These are phyloP conservation scores for Brassica napus DNA, from an alignment of 345 rosid species.

Conservation along the genomic window Da-Ae NC_063446.1:26306001-26306500, in stretches of 20 bases:
- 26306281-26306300: slow-evolving; percentile 83
- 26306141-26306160: slow-evolving; percentile 52
- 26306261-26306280: slow-evolving; percentile 56
- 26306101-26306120: slow-evolving; percentile 91
- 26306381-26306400: slow-evolving; percentile 66
- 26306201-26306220: slow-evolving; percentile 82
- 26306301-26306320: slow-evolving; percentile 85
- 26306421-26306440: slow-evolving; percentile 73
- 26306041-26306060: slow-evolving; percentile 71
- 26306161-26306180: slow-evolving; percentile 67
- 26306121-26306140: slow-evolving; percentile 64
- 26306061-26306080: slow-evolving; percentile 74
- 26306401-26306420: slow-evolving; percentile 84
- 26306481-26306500: slow-evolving; percentile 9
- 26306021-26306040: slow-evolving; percentile 68
- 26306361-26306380: slow-evolving; percentile 67
- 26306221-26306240: slow-evolving; percentile 74
- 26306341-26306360: slow-evolving; percentile 68
- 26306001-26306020: slow-evolving; percentile 81
- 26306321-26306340: slow-evolving; percentile 68
- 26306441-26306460: neutral
- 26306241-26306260: slow-evolving; percentile 54
- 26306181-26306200: slow-evolving; percentile 85
- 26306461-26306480: slow-evolving; percentile 15
- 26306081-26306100: slow-evolving; percentile 97